Evolutionary conservation across 2,329 filamentous ascomycete genomes (phyloP).

Genomic region (Emergomyces orientalis): DNA sequence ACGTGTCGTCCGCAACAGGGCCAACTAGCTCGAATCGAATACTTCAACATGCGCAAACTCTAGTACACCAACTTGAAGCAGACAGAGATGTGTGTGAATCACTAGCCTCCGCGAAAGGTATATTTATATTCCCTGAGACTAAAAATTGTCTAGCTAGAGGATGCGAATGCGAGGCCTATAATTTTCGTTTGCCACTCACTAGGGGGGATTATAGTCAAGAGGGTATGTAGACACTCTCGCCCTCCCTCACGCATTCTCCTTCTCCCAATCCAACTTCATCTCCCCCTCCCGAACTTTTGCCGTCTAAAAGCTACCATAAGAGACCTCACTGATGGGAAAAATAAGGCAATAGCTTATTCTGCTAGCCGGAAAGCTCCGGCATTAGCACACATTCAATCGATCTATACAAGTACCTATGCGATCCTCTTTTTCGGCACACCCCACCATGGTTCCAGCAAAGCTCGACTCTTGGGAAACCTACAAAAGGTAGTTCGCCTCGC

Average conservation of each 20-base stretch:
- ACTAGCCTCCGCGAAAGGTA: conserved; percentile 8
- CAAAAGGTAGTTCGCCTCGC: conserved; percentile 24
- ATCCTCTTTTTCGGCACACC: conserved; percentile 34
- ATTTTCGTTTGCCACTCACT: conserved; percentile 37
- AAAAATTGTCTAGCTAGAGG: conserved; percentile 21
- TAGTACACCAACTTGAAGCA: conserved; percentile 26
- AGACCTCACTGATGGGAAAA: not conserved
- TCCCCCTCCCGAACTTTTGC: not conserved
- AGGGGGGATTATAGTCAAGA: conserved; percentile 35
- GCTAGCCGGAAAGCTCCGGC: conserved; percentile 20
- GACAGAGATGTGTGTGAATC: conserved; percentile 24
- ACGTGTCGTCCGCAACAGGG: conserved; percentile 18
- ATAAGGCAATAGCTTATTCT: conserved; percentile 30
- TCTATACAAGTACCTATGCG: conserved; percentile 31
- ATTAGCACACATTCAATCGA: conserved; percentile 26
- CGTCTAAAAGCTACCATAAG: not conserved
- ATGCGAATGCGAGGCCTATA: conserved; percentile 27
- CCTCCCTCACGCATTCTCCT: not conserved
- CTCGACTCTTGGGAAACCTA: conserved; percentile 19
- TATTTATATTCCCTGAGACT: conserved; percentile 11
- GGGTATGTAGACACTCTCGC: conserved; percentile 20
- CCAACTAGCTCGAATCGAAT: conserved; percentile 25
- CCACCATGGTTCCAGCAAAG: conserved; percentile 30
- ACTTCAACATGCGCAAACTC: conserved; percentile 29
- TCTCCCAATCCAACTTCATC: not conserved